Evolutionary conservation across 257 asterid genomes (phyloP).

Genomic region (Solanum sparsipilum): DNA sequence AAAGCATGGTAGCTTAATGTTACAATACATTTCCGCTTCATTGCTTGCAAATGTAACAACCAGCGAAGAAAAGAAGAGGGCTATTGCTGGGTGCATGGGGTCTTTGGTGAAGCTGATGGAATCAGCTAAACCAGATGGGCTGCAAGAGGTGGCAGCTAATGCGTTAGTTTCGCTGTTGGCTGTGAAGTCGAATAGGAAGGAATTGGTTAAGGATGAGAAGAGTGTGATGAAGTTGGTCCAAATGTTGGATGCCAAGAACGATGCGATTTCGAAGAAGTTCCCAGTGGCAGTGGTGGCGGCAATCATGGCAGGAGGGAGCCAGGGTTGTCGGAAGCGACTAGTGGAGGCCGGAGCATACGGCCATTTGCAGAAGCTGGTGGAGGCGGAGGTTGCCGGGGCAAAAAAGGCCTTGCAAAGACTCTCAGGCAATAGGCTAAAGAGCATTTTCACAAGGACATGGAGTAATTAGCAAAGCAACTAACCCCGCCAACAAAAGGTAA

Average conservation of each 20-base stretch:
- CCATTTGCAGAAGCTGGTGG: constrained; percentile 66
- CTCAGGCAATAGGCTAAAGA: constrained; percentile 65
- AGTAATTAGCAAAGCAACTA: constrained; percentile 26
- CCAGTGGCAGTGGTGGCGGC: constrained; percentile 73
- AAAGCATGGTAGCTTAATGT: constrained; percentile 55
- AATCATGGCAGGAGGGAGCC: constrained; percentile 80
- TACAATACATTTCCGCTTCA: constrained; percentile 78
- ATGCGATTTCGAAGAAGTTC: constrained; percentile 58
- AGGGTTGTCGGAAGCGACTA: constrained; percentile 71
- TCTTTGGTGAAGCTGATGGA: constrained; percentile 82
- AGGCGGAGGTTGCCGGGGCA: constrained; percentile 66
- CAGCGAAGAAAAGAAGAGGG: constrained; percentile 65
- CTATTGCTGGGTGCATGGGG: constrained; percentile 58
- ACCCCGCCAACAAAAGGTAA: constrained; percentile 39
- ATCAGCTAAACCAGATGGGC: constrained; percentile 75
- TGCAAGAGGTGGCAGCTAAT: constrained; percentile 82
- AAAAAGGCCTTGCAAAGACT: constrained; percentile 85
- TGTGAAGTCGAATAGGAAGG: constrained; percentile 62
- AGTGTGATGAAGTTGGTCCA: constrained; percentile 56
- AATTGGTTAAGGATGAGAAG: constrained; percentile 79
- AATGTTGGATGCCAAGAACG: constrained; percentile 69
- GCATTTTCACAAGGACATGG: constrained; percentile 67
- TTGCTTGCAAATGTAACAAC: constrained; percentile 60
- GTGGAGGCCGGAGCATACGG: constrained; percentile 54
- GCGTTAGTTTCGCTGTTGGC: constrained; percentile 68